Evolutionary conservation across 768 basidiomycete genomes (phyloP).

Genomic region (Boletus speciosus): DNA sequence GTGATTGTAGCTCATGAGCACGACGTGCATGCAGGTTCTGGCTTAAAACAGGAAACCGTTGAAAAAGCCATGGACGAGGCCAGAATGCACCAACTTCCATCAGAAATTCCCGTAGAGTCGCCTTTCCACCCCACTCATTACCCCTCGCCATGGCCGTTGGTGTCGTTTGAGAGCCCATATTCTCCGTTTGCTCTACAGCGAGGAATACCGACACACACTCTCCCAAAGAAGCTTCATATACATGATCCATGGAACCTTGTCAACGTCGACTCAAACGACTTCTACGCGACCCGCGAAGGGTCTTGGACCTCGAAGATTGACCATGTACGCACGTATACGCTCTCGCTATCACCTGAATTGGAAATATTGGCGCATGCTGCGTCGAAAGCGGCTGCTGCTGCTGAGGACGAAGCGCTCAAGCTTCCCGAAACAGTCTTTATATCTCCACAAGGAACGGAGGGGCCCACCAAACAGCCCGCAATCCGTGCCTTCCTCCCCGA

Average conservation of each 20-base stretch:
- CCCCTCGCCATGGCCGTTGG: constrained; percentile 39
- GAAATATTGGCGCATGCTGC: constrained; percentile 3
- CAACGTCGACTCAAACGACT: background rate
- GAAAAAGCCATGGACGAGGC: background rate
- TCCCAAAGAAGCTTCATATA: constrained; percentile 41
- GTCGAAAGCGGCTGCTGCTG: constrained; percentile 3
- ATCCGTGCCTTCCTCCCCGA: constrained; percentile 27
- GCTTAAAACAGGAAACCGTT: background rate
- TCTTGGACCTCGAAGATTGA: constrained; percentile 31
- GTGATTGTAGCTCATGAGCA: constrained; percentile 9
- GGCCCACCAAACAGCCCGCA: constrained; percentile 26
- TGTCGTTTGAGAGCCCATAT: constrained; percentile 34
- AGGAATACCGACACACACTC: constrained; percentile 31
- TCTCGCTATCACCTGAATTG: constrained; percentile 17
- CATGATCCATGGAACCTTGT: constrained; percentile 42
- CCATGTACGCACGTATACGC: constrained; percentile 26
- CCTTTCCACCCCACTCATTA: constrained; percentile 34
- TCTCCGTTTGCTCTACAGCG: constrained; percentile 26
- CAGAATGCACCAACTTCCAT: background rate
- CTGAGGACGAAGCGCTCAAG: constrained; percentile 4
- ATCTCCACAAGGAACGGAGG: constrained; percentile 20
- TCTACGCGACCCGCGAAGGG: background rate
- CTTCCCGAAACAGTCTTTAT: constrained; percentile 10
- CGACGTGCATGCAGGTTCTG: background rate
- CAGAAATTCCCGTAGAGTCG: constrained; percentile 1